These are phyloP conservation scores for Dactylonectria estremocensis DNA, from an alignment of 2,329 filamentous ascomycete species.

Conservation along the genomic window DNA sequence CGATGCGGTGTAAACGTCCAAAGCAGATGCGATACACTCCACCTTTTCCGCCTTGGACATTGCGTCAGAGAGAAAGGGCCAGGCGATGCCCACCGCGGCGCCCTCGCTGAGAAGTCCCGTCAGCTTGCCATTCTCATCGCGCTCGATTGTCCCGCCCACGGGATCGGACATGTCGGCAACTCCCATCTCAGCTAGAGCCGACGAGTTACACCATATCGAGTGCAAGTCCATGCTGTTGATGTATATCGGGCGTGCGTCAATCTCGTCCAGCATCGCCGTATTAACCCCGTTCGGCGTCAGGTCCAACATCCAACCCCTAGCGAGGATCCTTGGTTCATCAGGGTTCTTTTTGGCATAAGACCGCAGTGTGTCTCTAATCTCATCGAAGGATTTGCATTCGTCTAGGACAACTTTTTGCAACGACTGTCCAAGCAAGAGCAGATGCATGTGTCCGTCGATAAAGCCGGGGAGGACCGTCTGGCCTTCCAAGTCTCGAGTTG, in stretches of 20 bases:
- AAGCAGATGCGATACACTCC: conserved; percentile 54
- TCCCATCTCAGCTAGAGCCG: conserved; percentile 58
- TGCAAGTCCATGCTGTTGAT: conserved; percentile 62
- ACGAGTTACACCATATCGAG: conserved; percentile 62
- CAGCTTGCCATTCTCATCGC: conserved; percentile 56
- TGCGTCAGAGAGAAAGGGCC: conserved; percentile 58
- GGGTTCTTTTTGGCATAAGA: conserved; percentile 58
- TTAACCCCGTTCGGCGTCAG: conserved; percentile 58
- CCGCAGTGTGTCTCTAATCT: conserved; percentile 61
- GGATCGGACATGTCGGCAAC: conserved; percentile 57
- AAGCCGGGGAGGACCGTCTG: conserved; percentile 61
- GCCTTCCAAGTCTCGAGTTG: conserved; percentile 13
- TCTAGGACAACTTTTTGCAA: conserved; percentile 61
- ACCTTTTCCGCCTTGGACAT: conserved; percentile 56
- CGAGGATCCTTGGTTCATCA: conserved; percentile 55
- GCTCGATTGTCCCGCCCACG: conserved; percentile 58
- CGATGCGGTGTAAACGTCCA: conserved; percentile 56
- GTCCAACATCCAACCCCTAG: conserved; percentile 61
- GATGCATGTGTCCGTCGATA: conserved; percentile 66
- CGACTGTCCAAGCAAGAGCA: conserved; percentile 62
- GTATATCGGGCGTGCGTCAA: conserved; percentile 61
- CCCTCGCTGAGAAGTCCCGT: conserved; percentile 60
- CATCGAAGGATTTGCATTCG: conserved; percentile 57
- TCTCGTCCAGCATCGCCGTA: conserved; percentile 59
- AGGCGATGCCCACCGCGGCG: conserved; percentile 57